Conservation (phyloP, 225 moss, liverwort and hornwort species). For the Bryum argenteum region DNA sequence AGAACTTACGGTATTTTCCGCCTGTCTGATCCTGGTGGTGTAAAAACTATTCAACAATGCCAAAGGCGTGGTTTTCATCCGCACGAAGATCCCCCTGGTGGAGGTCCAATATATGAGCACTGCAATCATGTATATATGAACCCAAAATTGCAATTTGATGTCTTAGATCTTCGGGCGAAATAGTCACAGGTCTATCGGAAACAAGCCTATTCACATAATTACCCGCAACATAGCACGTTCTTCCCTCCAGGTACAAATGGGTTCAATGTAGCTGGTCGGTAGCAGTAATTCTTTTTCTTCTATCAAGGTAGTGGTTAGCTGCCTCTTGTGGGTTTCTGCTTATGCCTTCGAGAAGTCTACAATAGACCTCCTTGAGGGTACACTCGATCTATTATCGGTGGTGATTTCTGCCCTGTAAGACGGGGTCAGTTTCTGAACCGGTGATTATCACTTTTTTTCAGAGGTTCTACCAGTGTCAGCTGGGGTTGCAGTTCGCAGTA, state of each 20-base stretch:
- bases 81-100: conserved; percentile 79
- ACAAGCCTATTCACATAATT: conserved; percentile 42
- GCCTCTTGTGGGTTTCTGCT: conserved; percentile 27
- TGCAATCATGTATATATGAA: conserved; percentile 96
- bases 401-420: conserved; percentile 41
- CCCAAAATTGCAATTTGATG: conserved; percentile 80
- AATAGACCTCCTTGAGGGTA: conserved; percentile 31
- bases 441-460: conserved; percentile 46
- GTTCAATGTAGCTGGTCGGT: conserved; percentile 39
- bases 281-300: conserved; percentile 33
- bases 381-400: conserved; percentile 22
- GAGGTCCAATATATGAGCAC: conserved; percentile 91
- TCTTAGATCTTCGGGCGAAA: conserved; percentile 78
- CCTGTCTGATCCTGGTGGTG: conserved; percentile 83
- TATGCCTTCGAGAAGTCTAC: conserved; percentile 32
- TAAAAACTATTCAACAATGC: conserved; percentile 92
- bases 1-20: conserved; percentile 95
- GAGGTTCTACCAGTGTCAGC: conserved; percentile 8
- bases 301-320: conserved; percentile 42
- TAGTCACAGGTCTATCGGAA: conserved; percentile 34
- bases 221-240: conserved; percentile 38
- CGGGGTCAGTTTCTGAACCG: conserved; percentile 33
- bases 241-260: conserved; percentile 31
- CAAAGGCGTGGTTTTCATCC: conserved; percentile 96
- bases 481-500: conserved; percentile 6